Evolutionary conservation across 75 land plant genomes (phyloP).

Genomic region (Cunninghamia lanceolata): DNA sequence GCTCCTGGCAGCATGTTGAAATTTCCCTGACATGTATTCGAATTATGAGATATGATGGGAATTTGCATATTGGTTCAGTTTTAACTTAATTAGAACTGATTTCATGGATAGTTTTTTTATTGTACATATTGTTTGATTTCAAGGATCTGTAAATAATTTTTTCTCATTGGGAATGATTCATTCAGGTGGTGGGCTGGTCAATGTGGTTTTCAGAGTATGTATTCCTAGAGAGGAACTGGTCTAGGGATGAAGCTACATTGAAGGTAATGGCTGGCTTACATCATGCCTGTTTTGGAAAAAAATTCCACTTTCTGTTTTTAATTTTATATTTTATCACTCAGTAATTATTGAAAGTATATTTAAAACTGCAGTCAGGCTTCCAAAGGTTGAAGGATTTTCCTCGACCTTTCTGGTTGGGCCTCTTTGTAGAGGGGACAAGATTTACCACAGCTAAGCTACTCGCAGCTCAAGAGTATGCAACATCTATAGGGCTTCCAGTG

Average conservation of each 20-base stretch:
- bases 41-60: background rate
- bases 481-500: slow-evolving; percentile 25
- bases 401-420: slow-evolving; percentile 46
- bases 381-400: slow-evolving; percentile 45
- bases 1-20: background rate
- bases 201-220: slow-evolving; percentile 64
- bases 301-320: background rate
- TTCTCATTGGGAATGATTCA: slow-evolving; percentile 8
- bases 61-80: background rate
- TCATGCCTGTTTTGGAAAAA: background rate
- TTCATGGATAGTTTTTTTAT: background rate
- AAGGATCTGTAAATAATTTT: background rate
- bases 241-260: slow-evolving; percentile 39
- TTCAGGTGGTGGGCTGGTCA: slow-evolving; percentile 54
- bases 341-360: background rate
- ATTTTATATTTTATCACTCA: background rate
- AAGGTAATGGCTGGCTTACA: slow-evolving; percentile 25
- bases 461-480: slow-evolving; percentile 53
- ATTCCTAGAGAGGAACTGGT: slow-evolving; percentile 52
- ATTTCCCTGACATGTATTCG: background rate
- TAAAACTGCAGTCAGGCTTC: slow-evolving; percentile 35
- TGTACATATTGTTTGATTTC: background rate
- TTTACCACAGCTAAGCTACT: slow-evolving; percentile 43
- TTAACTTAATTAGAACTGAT: background rate
- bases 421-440: slow-evolving; percentile 58